Evolutionary conservation across 225 moss, liverwort and hornwort species (phyloP).

Genomic region (Antitrichia curtipendula): DNA sequence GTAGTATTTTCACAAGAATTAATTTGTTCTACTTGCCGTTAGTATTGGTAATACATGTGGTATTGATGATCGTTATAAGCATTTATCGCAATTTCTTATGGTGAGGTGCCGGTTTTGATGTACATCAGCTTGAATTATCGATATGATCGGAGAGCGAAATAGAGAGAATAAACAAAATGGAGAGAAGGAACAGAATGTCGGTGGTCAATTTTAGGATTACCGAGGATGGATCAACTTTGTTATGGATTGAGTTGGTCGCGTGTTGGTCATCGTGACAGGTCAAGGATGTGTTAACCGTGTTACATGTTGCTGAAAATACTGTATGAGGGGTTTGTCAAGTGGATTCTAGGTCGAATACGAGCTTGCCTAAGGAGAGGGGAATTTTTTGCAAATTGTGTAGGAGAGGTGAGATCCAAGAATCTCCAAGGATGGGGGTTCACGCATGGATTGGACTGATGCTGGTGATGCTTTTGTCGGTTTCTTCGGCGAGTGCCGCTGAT

Average conservation of each 20-base stretch:
- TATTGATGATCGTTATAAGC: too few species aligned
- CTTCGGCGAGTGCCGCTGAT: background rate
- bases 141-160: background rate
- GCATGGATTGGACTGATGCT: background rate
- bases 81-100: background rate
- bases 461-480: background rate
- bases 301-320: background rate
- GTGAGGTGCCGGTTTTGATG: background rate
- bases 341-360: background rate
- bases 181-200: background rate
- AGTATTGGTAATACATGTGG: background rate
- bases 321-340: background rate
- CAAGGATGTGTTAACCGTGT: background rate
- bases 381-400: background rate
- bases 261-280: background rate
- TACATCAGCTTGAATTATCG: background rate
- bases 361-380: background rate
- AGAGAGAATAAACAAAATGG: background rate
- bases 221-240: background rate
- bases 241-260: background rate
- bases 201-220: background rate
- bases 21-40: background rate
- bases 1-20: background rate
- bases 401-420: background rate
- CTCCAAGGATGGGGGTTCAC: slow-evolving; percentile 3